A percentile compares a stretch with the other conserved stretches of the same genome.
Evolutionary conservation across 306 rosid genomes (phyloP).

Genomic region (Vigna radiata): DNA sequence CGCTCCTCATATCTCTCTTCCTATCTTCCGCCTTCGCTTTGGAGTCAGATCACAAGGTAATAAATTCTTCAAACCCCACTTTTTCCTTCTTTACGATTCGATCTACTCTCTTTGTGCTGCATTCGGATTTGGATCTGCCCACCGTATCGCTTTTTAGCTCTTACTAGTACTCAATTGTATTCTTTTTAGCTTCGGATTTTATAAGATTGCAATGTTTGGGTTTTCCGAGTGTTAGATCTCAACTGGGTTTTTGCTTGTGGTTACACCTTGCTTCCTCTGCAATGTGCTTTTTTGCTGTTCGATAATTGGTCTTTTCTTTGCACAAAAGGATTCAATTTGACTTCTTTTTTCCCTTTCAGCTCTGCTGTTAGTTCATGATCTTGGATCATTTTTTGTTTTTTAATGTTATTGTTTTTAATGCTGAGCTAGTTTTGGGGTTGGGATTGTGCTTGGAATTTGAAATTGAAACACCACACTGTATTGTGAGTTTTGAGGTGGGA

Average conservation of each 20-base stretch:
- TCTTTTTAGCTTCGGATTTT: slow-evolving; percentile 20
- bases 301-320: slow-evolving; percentile 3
- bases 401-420: neutral
- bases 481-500: neutral
- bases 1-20: slow-evolving; percentile 44
- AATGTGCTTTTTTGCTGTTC: slow-evolving; percentile 34
- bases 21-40: slow-evolving; percentile 60
- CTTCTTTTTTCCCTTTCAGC: slow-evolving; percentile 3
- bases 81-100: slow-evolving; percentile 35
- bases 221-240: slow-evolving; percentile 46
- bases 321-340: slow-evolving; percentile 29
- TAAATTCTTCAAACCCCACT: slow-evolving; percentile 7
- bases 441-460: slow-evolving; percentile 16
- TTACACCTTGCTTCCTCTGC: neutral
- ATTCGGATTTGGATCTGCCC: slow-evolving; percentile 61
- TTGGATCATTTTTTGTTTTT: slow-evolving; percentile 2
- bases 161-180: neutral
- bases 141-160: slow-evolving; percentile 20
- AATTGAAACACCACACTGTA: neutral
- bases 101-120: slow-evolving; percentile 50
- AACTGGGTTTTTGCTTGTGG: slow-evolving; percentile 37
- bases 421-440: slow-evolving; percentile 24
- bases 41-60: slow-evolving; percentile 98
- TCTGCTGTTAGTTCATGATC: slow-evolving; percentile 12
- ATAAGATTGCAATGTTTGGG: slow-evolving; percentile 11